These are phyloP conservation scores for Sambucus nigra DNA, from an alignment of 129 eudicot species.

Conservation along the genomic window DNA sequence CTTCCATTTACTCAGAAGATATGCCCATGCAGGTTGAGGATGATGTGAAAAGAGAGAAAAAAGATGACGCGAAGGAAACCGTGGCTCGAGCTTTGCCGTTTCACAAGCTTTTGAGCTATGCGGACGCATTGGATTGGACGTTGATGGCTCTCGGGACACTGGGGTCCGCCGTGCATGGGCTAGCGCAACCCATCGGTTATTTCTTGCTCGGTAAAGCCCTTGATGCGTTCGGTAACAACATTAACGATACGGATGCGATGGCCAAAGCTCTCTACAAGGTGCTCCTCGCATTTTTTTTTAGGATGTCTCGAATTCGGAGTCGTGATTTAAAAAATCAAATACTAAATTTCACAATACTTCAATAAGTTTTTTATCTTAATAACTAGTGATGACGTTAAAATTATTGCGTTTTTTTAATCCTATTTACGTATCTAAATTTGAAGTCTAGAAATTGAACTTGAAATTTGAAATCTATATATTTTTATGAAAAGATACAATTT, in stretches of 20 bases:
- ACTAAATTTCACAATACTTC: no score
- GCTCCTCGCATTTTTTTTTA: not conserved
- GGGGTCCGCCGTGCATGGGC: slow-evolving; percentile 76
- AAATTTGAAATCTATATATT: no score
- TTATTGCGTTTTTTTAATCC: no score
- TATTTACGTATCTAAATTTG: no score
- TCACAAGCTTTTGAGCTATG: slow-evolving; percentile 54
- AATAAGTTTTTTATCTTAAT: no score
- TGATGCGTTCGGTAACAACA: slow-evolving; percentile 61
- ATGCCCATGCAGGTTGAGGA: slow-evolving; percentile 8
- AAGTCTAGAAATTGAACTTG: no score
- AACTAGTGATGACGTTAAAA: no score
- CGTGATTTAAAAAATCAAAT: no score
- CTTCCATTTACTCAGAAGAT: not conserved
- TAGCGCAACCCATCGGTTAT: slow-evolving; percentile 78
- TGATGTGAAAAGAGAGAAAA: slow-evolving; percentile 10
- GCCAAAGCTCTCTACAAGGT: slow-evolving; percentile 73
- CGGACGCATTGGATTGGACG: slow-evolving; percentile 58
- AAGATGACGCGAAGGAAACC: slow-evolving; percentile 16
- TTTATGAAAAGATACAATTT: not conserved
- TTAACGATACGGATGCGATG: slow-evolving; percentile 43
- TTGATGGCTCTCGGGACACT: slow-evolving; percentile 60
- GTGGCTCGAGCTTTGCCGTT: slow-evolving; percentile 37
- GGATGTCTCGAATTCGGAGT: not conserved
- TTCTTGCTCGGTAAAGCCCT: slow-evolving; percentile 74